phyloP scores from a whole-genome alignment of 768 basidiomycete species.

The Ephemerocybe angulata region DNA sequence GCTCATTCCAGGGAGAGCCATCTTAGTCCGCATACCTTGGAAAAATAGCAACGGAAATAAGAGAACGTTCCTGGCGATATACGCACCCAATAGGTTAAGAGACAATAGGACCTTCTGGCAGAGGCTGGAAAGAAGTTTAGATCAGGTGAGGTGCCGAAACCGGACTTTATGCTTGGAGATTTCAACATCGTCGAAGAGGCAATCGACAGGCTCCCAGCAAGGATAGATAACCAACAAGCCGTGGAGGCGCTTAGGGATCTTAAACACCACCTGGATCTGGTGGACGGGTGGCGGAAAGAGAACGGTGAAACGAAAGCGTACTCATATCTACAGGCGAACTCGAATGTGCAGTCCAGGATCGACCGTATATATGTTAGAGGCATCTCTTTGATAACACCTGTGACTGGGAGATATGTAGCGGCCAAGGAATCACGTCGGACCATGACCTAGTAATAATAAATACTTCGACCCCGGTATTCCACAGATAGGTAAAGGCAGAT shows the following conservation, averaged over 20 bases:
- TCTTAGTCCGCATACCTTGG: conserved; percentile 15
- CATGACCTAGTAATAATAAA: conserved; percentile 26
- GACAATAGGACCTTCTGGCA: conserved; percentile 29
- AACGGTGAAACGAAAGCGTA: conserved; percentile 19
- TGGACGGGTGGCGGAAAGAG: conserved; percentile 30
- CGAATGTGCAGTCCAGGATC: conserved; percentile 24
- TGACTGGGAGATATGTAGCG: conserved; percentile 23
- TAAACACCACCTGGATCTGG: conserved; percentile 13
- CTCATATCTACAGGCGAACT: conserved; percentile 22
- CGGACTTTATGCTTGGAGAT: conserved; percentile 36
- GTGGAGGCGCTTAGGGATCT: conserved; percentile 18
- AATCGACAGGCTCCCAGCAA: conserved; percentile 31
- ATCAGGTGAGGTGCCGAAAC: conserved; percentile 10
- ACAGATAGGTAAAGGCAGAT: conserved; percentile 29
- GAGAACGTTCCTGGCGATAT: conserved; percentile 27
- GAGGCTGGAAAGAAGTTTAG: conserved; percentile 5
- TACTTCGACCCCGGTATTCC: conserved; percentile 21
- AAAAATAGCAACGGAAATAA: conserved; percentile 6
- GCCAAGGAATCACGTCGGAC: conserved; percentile 25
- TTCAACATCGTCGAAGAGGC: conserved; percentile 39
- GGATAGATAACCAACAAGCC: not conserved
- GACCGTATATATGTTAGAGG: conserved; percentile 31
- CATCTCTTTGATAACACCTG: conserved; percentile 4
- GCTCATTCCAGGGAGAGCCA: conserved; percentile 26
- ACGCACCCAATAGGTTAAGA: conserved; percentile 28